Conservation (phyloP, 345 rosid species). For the Limnanthes douglasii region DNA sequence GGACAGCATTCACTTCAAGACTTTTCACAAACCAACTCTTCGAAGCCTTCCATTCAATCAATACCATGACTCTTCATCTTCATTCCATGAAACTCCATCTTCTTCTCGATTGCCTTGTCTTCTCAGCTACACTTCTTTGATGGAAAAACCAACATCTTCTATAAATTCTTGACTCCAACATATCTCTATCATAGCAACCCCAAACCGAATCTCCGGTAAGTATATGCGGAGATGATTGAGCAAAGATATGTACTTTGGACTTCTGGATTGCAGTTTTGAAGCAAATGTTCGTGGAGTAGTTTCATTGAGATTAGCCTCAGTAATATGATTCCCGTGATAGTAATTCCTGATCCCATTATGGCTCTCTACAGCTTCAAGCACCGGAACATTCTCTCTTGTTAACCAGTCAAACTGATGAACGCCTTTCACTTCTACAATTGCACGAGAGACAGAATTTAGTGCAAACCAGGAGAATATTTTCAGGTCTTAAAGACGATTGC, state of each 20-base stretch:
- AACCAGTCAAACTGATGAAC: conserved; percentile 98
- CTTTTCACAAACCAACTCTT: too few relatives aligned
- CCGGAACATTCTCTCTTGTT: conserved; percentile 98
- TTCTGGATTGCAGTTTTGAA: conserved; percentile 89
- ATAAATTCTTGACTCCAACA: too few relatives aligned
- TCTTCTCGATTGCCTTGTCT: too few relatives aligned
- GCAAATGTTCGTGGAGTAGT: conserved; percentile 85
- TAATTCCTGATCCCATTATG: conserved; percentile 70
- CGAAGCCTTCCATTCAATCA: too few relatives aligned
- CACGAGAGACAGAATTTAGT: conserved; percentile 65
- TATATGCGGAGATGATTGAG: conserved; percentile 97
- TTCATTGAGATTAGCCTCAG: conserved; percentile 70
- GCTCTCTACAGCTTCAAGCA: conserved; percentile 89
- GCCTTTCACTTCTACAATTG: conserved; percentile 90
- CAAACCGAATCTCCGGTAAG: conserved; percentile 99
- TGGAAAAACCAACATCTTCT: too few relatives aligned
- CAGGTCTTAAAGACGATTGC: conserved; percentile 72
- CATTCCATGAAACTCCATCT: too few relatives aligned
- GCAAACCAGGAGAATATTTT: conserved; percentile 97
- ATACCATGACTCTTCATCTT: too few relatives aligned
- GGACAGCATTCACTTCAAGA: too few relatives aligned
- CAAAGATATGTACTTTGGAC: conserved; percentile 97
- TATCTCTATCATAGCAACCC: too few relatives aligned
- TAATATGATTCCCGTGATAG: conserved; percentile 94
- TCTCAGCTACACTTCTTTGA: too few relatives aligned